Base-by-base conservation (phyloP, 2,329 filamentous ascomycete species). In the Verticillium longisporum region DNA sequence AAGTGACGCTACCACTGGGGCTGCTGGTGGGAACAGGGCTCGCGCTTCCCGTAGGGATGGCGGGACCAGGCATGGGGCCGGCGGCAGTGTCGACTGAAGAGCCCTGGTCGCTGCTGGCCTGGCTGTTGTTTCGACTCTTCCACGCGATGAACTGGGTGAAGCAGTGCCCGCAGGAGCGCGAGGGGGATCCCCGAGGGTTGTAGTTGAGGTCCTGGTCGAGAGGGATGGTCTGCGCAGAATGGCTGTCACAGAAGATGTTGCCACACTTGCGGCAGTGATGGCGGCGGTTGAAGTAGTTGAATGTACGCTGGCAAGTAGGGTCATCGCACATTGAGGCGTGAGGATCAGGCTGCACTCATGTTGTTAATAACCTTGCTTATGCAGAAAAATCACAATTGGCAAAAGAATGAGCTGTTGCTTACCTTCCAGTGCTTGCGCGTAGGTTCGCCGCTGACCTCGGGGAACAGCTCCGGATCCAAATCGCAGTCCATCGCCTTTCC, bases 231-330 rank as follows among this genome's bases (percentile, higher is more conserved):
- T 82, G 83, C 62, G 78, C 76, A 58, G 88, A 89, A 77, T 93
- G 90, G 63, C 78, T 75, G 72, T 89, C 86, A 78, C 90, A 94
- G 73, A 92, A 92, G 72, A 93, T 90, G 77, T 91, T 88, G 61
- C 90, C 90, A 69, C 90, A 94, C 66, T 87, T 87, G 66, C 90
- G 88, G 75, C 90, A 94, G 78, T 94, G 90, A 71, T 93, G 90
- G 57, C 89, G 87, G 18, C 90, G 87, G 62, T 83, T 87, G 75
- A 90, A 90, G 75, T 90, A 88, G 70, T 83, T 86, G 77, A 94
- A 94, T 67, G 83, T 79, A 67, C 83, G 82, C 68, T 86, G 85
- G 80, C 90, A 94, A 32, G 85, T 84, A 10, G 86, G 80, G 65
- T 89, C 85, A 70, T 89, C 88, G 77, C 90, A 94, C 63, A 88